Conservation (phyloP, 2,329 filamentous ascomycete genomes). For the Simplicillium sp. region DNA sequence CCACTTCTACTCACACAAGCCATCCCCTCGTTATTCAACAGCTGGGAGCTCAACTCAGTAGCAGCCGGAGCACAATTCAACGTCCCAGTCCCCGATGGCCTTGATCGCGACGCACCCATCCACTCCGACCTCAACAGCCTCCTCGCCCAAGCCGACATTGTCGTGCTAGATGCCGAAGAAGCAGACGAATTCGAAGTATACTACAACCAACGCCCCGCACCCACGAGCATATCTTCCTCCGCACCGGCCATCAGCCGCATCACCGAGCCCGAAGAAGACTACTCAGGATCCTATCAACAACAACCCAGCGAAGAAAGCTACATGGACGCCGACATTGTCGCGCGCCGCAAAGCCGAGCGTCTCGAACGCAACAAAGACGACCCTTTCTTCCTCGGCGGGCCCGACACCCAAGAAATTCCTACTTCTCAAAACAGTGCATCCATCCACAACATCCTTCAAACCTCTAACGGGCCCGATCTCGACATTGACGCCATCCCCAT, state of each 20-base stretch:
- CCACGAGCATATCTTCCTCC: slow-evolving; percentile 39
- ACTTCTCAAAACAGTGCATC: slow-evolving; percentile 60
- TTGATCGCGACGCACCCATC: slow-evolving; percentile 76
- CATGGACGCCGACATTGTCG: slow-evolving; percentile 63
- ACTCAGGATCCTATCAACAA: slow-evolving; percentile 48
- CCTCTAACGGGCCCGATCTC: slow-evolving; percentile 65
- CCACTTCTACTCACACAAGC: slow-evolving; percentile 84
- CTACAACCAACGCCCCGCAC: slow-evolving; percentile 48
- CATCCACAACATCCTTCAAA: slow-evolving; percentile 66
- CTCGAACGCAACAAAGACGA: slow-evolving; percentile 81
- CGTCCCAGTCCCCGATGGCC: slow-evolving; percentile 65
- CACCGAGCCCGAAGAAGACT: slow-evolving; percentile 38
- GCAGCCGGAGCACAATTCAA: slow-evolving; percentile 74
- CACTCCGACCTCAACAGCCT: slow-evolving; percentile 63
- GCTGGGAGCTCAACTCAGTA: slow-evolving; percentile 87
- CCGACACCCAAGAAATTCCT: too few species aligned
- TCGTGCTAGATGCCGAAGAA: slow-evolving; percentile 39
- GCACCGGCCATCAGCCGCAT: slow-evolving; percentile 46
- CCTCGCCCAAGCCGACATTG: slow-evolving; percentile 47
- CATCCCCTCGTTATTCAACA: slow-evolving; percentile 77
- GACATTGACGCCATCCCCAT: slow-evolving; percentile 95
- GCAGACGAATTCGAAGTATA: slow-evolving; percentile 60
- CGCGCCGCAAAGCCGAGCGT: slow-evolving; percentile 66
- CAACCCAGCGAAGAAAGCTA: slow-evolving; percentile 54
- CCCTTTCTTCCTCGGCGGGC: slow-evolving; percentile 82